Percentiles rank a stretch among this genome's conserved stretches.
Conservation (phyloP, 352 stramenopile genomes). For the Stramenopiles sp. region DNA sequence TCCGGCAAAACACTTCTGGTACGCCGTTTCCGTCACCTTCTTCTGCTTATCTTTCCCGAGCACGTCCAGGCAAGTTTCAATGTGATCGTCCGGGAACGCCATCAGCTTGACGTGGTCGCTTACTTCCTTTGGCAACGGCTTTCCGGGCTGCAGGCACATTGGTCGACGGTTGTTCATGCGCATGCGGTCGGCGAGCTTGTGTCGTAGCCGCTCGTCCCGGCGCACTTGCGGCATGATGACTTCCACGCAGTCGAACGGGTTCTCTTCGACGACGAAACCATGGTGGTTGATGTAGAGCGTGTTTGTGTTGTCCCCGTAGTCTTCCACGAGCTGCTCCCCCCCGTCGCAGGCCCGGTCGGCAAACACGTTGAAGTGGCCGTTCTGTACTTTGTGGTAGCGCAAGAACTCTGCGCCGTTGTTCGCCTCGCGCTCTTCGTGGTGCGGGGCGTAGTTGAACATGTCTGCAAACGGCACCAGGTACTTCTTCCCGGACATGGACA, state of each 20-base stretch:
- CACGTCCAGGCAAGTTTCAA: too few species aligned
- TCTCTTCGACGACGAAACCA: conserved; percentile 61
- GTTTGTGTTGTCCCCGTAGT: conserved; percentile 83
- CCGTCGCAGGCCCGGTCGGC: conserved; percentile 33
- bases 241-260: conserved; percentile 59
- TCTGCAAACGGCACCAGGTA: conserved; percentile 59
- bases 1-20: too few species aligned
- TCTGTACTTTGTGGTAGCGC: conserved; percentile 32
- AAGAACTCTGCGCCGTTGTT: conserved; percentile 38
- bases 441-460: conserved; percentile 49
- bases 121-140: too few species aligned
- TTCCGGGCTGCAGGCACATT: too few species aligned
- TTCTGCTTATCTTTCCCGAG: too few species aligned
- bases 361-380: conserved; percentile 26
- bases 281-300: conserved; percentile 48
- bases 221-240: conserved; percentile 31
- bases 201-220: too few species aligned
- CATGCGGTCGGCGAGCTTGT: too few species aligned
- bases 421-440: conserved; percentile 19
- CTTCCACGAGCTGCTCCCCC: conserved; percentile 57
- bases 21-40: too few species aligned
- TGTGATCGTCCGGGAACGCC: too few species aligned
- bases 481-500: conserved; percentile 45
- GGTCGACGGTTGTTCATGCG: too few species aligned
- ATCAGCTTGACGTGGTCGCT: too few species aligned